Evolutionary conservation across 164 flowering plant species (phyloP), one percentile per base, ranked within the genome.

Genomic region (Litsea cubeba): DNA sequence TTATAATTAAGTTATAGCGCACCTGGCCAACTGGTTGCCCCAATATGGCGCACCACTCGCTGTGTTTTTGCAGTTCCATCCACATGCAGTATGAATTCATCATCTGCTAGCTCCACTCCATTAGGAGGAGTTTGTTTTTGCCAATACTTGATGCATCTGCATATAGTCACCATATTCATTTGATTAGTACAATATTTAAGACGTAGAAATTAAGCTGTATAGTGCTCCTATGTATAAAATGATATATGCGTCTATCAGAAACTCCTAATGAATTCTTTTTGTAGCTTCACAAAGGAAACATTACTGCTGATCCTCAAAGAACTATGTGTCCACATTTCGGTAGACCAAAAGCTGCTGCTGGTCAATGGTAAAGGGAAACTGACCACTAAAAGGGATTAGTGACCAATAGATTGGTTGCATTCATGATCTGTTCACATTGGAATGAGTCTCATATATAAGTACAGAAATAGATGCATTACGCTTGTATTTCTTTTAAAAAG

Each of bases 11-110:
- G 17, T 40, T 35, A 68, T 22, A 28, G 81, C 80, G 17, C 51
- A 96, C 98, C 98, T 26, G 98, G 98, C 98, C 98, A 92, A 81
- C 95, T 93, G 62, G 91, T 79, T 79, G 79, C 89, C 26, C 97
- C 95, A 62, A 96, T 91, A 74, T 96, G 98, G 22, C 95, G 90
- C 17, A 96, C 89, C 17, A 93, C 97, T 80, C 98, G 88, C 65
- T 89, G 97, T 12, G 94, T 74, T 74, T 76, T 84, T 60, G 92
- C 88, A 57, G 95, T 94, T 75, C 99, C 99, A 71, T 96, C 99
- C 50, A 93, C 89, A 69, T 92, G 98, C 83, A 95, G 71, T 74
- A 95, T 85, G 72, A 84, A 88, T 78, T 95, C 99, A 81, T 91
- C 95, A 50, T 89, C 97, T 23, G 81, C 85, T 3, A 95, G 77